Evolutionary conservation across 1,284 basidiomycete genomes (phyloP), one percentile per base, ranked within the genome.

Genomic region (Hymenochaete sp.): DNA sequence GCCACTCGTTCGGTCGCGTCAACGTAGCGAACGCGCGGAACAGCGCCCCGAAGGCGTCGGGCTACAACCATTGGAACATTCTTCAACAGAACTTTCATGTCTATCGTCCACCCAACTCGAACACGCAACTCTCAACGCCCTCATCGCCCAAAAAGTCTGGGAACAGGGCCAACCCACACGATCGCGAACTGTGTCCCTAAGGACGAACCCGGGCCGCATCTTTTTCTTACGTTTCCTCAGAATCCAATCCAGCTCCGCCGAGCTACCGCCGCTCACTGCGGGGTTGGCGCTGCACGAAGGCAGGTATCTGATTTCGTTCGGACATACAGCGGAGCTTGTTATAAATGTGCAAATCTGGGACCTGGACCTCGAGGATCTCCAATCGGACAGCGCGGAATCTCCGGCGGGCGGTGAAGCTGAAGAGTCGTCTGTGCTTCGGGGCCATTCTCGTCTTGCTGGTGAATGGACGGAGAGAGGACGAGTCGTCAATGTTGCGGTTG

Each of bases 221-320:
- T 57, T 72, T 5, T 63, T 65, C n/a, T 56, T 77, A 14, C 59
- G 68, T 33, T 73, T 78, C 52, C 47, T 79, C 0, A 18, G 21
- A n/a, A 22, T 45, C 22, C 21, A 22, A 9, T 38, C 36, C 1
- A 32, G 16, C 21, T n/a, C n/a, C n/a, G 13, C 32, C 13, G 13
- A n/a, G 32, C 2, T 14, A n/a, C 4, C 22, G 8, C 35, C 63
- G 62, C 35, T 53, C 54, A 1, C 44, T 52, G 18, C 18, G 10
- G 43, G 26, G 11, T 5, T 8, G 14, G 28, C 32, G 1, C 27
- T 29, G 5, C 14, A 37, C 14, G 48, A 46, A 10, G 48, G 48
- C 10, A 40, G 49, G 13, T 47, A 39, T 40, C 37, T 51, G 19
- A 13, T 51, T 13, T 40, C 49, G 4, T 42, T 38, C 31, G 44